These are phyloP conservation scores for Inga laurina DNA, from an alignment of 306 rosid species.

Conservation along the genomic window DNA sequence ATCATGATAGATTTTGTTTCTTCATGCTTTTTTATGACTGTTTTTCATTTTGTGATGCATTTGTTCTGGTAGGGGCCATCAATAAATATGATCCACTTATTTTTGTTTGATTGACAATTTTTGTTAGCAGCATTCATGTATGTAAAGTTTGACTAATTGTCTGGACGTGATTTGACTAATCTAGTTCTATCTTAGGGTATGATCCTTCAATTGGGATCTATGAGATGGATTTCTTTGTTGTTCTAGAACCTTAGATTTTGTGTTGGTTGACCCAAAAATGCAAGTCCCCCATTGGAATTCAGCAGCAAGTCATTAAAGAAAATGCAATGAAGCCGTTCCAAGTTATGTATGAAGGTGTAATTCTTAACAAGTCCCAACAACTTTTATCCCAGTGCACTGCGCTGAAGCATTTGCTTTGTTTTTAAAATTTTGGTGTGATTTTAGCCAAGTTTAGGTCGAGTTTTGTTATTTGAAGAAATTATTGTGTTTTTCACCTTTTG, in stretches of 20 bases:
- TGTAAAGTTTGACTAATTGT: neutral
- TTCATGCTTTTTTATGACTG: neutral
- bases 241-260: slow-evolving; percentile 62
- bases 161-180: neutral
- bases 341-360: slow-evolving; percentile 50
- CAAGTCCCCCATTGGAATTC: slow-evolving; percentile 63
- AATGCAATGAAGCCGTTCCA: slow-evolving; percentile 72
- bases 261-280: slow-evolving; percentile 58
- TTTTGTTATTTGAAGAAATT: neutral
- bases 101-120: neutral
- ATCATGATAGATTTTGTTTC: neutral
- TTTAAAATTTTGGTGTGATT: slow-evolving; percentile 23
- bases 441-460: slow-evolving; percentile 6
- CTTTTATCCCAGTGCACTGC: slow-evolving; percentile 21
- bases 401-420: neutral
- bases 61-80: neutral
- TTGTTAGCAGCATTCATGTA: neutral
- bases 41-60: neutral
- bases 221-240: slow-evolving; percentile 66
- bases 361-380: slow-evolving; percentile 60
- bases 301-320: slow-evolving; percentile 62
- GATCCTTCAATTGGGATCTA: slow-evolving; percentile 68
- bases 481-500: neutral
- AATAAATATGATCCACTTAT: neutral
- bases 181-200: slow-evolving; percentile 37